Evolutionary conservation across 2,329 filamentous ascomycete species (phyloP), one percentile per base, ranked within the genome.

Genomic region (Scytalidium lignicola): DNA sequence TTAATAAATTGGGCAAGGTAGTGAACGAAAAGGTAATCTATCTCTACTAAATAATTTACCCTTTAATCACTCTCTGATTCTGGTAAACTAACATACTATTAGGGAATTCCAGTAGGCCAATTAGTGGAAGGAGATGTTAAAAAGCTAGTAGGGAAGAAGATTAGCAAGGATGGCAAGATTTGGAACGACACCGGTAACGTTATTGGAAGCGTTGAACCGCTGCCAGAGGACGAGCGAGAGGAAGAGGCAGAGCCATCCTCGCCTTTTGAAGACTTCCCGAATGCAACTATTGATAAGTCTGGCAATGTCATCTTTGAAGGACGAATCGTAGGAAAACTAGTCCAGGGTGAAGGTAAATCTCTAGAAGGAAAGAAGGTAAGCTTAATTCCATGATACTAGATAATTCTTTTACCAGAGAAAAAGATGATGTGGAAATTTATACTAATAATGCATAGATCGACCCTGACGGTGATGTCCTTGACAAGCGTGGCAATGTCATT

Each of bases 401-500:
- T n/a, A n/a, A n/a, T n/a, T n/a, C n/a, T n/a, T n/a, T n/a, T n/a
- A n/a, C n/a, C n/a, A n/a, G n/a, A n/a, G n/a, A n/a, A n/a, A n/a
- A 26, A 26, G 10, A 26, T 26, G 6, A 26, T 5, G 23, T 26
- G 6, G 10, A 10, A 26, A 26, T 26, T n/a, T n/a, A 26, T 26
- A 10, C 23, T 26, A 10, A 26, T 26, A 26, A 10, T 26, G 23
- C 23, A 26, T 26, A 26, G 23, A 88, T 93, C 13, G 89, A 93
- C 51, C 85, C 89, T 54, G 88, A 93, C 54, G 89, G 89, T 37
- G 88, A 93, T 50, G 82, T 95, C 29, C 74, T 87, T 48, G 89
- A 93, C 72, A 84, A 83, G 66, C 89, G 88, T 62, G 79, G 79
- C 21, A 83, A 83, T 51, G 63, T 70, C 2, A 64, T 83, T 2